Base-by-base conservation (phyloP, 441 rosid genomes). In the Bocquillonia castaneifolia region DNA sequence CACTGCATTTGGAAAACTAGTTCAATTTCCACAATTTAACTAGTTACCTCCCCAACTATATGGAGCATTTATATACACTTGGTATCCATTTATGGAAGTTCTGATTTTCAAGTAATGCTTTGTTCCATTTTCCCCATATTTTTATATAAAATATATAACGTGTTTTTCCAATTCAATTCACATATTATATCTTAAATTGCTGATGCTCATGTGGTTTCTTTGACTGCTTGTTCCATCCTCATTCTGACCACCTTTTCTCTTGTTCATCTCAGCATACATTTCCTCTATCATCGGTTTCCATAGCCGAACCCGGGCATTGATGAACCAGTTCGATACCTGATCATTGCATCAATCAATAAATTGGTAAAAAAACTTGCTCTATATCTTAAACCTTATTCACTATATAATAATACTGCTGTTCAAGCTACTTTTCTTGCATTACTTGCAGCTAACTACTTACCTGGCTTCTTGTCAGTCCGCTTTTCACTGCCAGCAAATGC, bases 241-340 rank as follows among this genome's bases (percentile, higher is more conserved):
- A 8, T 48, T 53, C 18, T 57, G 65, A 12, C 50, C 58, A 28
- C 60, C 75, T 64, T 81, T 81, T 71, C 89, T 79, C 77, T 78
- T 72, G 81, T 87, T 92, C 93, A 88, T 83, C 68, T 92, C 97
- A 0, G 82, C 80, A 66, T 90, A 88, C 96, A 92, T 92, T 52
- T 92, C 98, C 80, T 90, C 98, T 10, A 92, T 90, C 98, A 90
- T 84, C 12, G 98, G 98, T 72, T 92, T 92, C 98, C 98, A 92
- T 53, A 92, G 85, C 2, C 98, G 92, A 63, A 92, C 98, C 0
- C 98, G 85, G 1, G 98, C 96, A 56, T 92, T 92, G 64, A 92
- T 92, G 69, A 90, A 92, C 98, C 98, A 90, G 69, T 90, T 92
- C 6, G 98, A 88, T 61, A 92, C 98, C 98, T 92, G 79, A 9